phyloP scores from a whole-genome alignment of 352 stramenopile species.

The Phytopythium cucurbitacearum region DNA sequence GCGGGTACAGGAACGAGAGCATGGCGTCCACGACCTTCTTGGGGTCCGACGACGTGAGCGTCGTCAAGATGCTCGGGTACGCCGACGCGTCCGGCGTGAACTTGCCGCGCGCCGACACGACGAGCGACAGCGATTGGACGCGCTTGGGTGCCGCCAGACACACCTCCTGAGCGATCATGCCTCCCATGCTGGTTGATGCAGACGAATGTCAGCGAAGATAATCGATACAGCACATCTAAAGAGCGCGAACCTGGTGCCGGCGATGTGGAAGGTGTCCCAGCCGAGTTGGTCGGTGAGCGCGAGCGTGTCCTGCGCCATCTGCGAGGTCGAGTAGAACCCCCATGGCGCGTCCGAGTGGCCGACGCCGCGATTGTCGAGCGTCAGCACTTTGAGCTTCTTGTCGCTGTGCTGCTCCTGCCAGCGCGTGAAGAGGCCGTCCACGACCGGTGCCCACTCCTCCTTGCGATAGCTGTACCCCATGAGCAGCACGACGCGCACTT shows the following conservation, averaged over 20 bases:
- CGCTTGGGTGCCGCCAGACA: conserved; percentile 32
- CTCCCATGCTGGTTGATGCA: conserved; percentile 40
- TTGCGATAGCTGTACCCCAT: conserved; percentile 41
- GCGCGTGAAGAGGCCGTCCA: conserved; percentile 27
- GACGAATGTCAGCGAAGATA: not conserved
- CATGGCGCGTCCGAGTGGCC: conserved; percentile 44
- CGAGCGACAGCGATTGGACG: conserved; percentile 52
- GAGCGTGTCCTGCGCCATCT: conserved; percentile 60
- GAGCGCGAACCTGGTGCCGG: conserved; percentile 21
- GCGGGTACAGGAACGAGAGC: conserved; percentile 53
- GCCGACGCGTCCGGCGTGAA: conserved; percentile 29
- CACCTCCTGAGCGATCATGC: conserved; percentile 69
- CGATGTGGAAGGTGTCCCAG: conserved; percentile 48
- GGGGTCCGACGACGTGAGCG: conserved; percentile 28
- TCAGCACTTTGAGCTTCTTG: conserved; percentile 38
- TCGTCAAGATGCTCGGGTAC: conserved; percentile 28
- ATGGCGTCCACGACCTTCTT: conserved; percentile 36
- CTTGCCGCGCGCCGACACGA: conserved; percentile 53
- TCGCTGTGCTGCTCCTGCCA: conserved; percentile 10
- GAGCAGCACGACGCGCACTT: conserved; percentile 32
- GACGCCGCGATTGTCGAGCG: conserved; percentile 56
- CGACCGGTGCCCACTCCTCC: conserved; percentile 30
- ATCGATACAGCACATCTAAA: not conserved
- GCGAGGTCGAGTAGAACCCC: conserved; percentile 50
- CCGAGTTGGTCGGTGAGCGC: conserved; percentile 48